Conservation (phyloP, 192 early-diverging fungal genomes). For the Coemansia sp. region DNA sequence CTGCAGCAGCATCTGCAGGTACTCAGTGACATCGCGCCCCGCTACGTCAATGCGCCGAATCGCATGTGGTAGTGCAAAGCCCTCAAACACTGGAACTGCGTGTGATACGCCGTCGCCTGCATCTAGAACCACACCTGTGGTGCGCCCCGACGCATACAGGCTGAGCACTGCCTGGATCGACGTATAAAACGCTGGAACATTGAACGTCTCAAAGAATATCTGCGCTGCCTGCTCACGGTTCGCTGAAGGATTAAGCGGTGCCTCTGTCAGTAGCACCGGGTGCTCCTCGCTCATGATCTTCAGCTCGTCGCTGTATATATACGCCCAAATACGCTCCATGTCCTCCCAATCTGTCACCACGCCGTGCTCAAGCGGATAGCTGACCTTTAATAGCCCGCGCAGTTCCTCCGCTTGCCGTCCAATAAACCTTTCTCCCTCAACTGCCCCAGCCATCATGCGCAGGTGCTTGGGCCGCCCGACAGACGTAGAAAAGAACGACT, state of each 20-base stretch:
- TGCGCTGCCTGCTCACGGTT: constrained; percentile 94
- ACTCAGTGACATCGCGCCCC: constrained; percentile 92
- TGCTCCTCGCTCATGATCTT: constrained; percentile 97
- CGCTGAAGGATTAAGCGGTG: constrained; percentile 88
- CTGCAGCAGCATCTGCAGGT: constrained; percentile 88
- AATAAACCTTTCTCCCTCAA: constrained; percentile 95
- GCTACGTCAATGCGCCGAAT: constrained; percentile 93
- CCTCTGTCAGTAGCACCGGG: constrained; percentile 96
- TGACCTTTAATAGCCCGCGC: constrained; percentile 89
- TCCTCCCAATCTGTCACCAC: constrained; percentile 98
- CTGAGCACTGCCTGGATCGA: constrained; percentile 97
- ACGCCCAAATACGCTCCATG: constrained; percentile 98
- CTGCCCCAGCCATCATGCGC: constrained; percentile 96
- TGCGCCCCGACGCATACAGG: constrained; percentile 95
- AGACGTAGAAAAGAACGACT: constrained; percentile 91
- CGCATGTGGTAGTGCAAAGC: constrained; percentile 93
- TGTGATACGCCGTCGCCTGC: constrained; percentile 97
- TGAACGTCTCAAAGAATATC: constrained; percentile 99
- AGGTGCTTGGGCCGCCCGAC: constrained; percentile 96
- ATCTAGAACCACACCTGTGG: constrained; percentile 95
- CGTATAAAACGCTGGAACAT: constrained; percentile 94
- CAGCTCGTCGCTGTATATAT: constrained; percentile 95
- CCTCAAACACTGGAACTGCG: constrained; percentile 78
- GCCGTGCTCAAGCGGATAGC: constrained; percentile 96
- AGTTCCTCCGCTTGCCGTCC: constrained; percentile 95